These are phyloP conservation scores for Tuber microsphaerosporum DNA, from an alignment of 495 filamentous ascomycete species.

Conservation along the genomic window DNA sequence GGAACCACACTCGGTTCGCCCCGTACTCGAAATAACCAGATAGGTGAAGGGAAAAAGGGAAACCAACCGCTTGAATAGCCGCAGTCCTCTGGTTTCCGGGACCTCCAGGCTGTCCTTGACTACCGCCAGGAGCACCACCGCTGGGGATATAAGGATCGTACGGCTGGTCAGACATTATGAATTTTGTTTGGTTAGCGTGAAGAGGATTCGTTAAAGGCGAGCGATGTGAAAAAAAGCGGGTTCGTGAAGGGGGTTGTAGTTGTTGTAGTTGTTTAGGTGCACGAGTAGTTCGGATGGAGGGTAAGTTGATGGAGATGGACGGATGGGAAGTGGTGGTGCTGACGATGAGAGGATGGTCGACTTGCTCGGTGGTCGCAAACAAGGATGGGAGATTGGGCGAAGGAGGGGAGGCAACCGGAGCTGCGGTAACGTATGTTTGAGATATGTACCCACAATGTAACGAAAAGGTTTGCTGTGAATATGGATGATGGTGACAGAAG, in stretches of 20 bases:
- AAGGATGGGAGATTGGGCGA: conserved; percentile 24
- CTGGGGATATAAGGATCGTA: conserved; percentile 90
- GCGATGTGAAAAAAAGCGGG: conserved; percentile 1
- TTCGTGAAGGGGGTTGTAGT: conserved; percentile 3
- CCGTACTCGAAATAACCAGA: conserved; percentile 7
- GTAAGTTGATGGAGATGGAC: conserved; percentile 6
- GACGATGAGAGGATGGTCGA: conserved; percentile 7
- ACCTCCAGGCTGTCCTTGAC: conserved; percentile 18
- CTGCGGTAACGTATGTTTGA: background rate
- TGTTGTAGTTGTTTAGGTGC: conserved; percentile 6
- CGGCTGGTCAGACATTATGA: conserved; percentile 62
- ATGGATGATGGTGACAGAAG: background rate
- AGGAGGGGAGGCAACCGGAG: background rate
- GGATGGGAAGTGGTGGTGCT: conserved; percentile 17
- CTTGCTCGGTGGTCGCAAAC: conserved; percentile 1
- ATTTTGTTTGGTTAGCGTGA: conserved; percentile 11
- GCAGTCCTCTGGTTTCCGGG: conserved; percentile 59
- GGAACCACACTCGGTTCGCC: background rate
- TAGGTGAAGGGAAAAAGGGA: conserved; percentile 19
- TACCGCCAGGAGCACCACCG: conserved; percentile 49
- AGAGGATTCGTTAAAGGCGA: conserved; percentile 9
- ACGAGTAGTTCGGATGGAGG: conserved; percentile 6
- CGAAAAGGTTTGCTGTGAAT: background rate
- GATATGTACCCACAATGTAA: background rate
- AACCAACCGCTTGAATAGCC: conserved; percentile 73